Conservation (phyloP, 176 grass and related monocot species). For the Hsuehochloa calcarea region DNA sequence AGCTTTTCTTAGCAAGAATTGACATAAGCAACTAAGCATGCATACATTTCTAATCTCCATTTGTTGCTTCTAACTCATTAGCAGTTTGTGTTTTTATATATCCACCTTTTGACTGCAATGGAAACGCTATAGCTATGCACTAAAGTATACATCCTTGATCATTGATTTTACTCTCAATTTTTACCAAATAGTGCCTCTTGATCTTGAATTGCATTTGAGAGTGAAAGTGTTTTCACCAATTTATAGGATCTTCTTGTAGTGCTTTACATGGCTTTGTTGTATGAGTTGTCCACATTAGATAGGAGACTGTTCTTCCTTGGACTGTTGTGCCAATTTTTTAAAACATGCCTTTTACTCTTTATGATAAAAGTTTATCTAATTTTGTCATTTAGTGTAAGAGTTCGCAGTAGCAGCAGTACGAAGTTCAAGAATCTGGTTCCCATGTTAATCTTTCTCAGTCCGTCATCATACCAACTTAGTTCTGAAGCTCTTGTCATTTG, state of each 20-base stretch:
- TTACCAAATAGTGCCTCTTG: background rate
- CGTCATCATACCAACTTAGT: background rate
- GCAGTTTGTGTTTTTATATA: background rate
- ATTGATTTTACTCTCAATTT: background rate
- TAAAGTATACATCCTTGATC: background rate
- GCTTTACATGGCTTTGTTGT: background rate
- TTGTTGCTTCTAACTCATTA: background rate
- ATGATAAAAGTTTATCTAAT: background rate
- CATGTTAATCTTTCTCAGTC: background rate
- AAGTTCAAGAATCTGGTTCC: background rate
- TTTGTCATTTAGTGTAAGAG: background rate
- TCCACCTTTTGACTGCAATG: background rate
- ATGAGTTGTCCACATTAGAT: background rate
- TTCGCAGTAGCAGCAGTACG: background rate
- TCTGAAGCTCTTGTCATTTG: background rate
- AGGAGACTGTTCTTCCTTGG: background rate
- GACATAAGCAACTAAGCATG: background rate
- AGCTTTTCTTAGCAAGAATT: background rate
- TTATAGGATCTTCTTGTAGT: background rate
- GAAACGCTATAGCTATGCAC: background rate
- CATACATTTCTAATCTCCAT: background rate
- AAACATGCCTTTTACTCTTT: background rate
- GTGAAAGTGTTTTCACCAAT: background rate
- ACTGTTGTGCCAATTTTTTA: background rate
- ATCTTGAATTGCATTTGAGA: conserved; percentile 1